Evolutionary conservation across 768 basidiomycete genomes (phyloP), one percentile per base, ranked within the genome.

Genomic region (Phylloporus scabripes): DNA sequence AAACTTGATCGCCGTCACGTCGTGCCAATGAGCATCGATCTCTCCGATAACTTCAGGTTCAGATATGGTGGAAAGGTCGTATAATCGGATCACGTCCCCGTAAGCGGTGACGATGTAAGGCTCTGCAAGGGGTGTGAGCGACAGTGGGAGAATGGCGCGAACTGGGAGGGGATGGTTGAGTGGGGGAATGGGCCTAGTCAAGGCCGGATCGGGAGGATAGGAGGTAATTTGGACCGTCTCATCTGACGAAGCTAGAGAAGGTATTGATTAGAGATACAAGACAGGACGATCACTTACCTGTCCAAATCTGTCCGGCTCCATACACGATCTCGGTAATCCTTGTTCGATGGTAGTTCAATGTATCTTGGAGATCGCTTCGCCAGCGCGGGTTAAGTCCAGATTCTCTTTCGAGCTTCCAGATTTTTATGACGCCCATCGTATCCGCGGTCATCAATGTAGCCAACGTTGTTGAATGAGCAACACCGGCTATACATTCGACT

Each of bases 1-100:
- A 10, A 85, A 69, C 24, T 77, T 75, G 45, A 98, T 68, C 5
- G 78, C 81, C 4, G 80, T 87, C 14, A 97, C 83, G 57, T 96
- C 91, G 56, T 91, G 91, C 81, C 85, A 91, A 61, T 97, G 95
- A 6, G 81, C 93, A 56, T 96, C 89, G 10, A 89, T 69, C 57
- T 82, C 80, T 23, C 75, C 72, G n/a, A 92, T 64, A 24, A 89
- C 66, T 50, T 87, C 86, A 1, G 83, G 83, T 55, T 83, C 82
- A 21, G 82, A 75, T 20, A 76, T 70, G 2, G 75, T 71, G 2
- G 87, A 85, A 29, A 92, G 69, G 62, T 96, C 90, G 58, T 82
- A 97, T 20, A 87, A 71, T 26, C 87, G 78, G 47, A 99, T 80
- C 37, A 82, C 68, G 63, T 97, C 95, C 40, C 90, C 95, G 1